These are phyloP conservation scores for Solanum sejunctum DNA, from an alignment of 257 asterid genomes.

Conservation along the genomic window DNA sequence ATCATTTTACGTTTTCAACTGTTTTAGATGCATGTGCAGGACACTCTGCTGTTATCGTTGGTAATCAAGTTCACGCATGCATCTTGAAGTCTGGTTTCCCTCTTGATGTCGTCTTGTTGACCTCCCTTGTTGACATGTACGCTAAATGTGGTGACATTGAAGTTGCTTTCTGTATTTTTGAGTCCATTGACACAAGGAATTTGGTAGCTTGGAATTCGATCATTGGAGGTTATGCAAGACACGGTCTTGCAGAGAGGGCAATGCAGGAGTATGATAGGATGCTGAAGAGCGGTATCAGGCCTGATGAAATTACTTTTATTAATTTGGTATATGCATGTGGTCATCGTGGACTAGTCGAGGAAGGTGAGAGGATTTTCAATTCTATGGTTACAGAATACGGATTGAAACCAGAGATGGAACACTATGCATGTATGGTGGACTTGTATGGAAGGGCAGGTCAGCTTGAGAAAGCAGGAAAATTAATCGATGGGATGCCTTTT, in stretches of 20 bases:
- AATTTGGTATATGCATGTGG: conserved; percentile 61
- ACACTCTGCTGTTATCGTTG: neutral
- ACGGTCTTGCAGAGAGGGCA: conserved; percentile 42
- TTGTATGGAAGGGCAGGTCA: neutral
- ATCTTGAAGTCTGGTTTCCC: conserved; percentile 10
- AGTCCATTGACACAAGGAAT: conserved; percentile 2
- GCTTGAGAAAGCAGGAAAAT: neutral
- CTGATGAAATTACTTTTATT: conserved; percentile 48
- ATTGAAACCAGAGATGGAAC: neutral
- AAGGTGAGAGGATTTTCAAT: neutral
- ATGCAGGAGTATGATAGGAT: conserved; percentile 14
- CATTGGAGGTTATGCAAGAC: conserved; percentile 41
- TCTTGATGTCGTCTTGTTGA: conserved; percentile 54
- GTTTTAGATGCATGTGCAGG: neutral
- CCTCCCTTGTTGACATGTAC: conserved; percentile 55
- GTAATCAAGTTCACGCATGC: neutral
- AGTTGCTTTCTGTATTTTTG: neutral
- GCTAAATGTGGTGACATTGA: conserved; percentile 60
- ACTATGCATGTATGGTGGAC: conserved; percentile 1
- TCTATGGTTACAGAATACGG: neutral
- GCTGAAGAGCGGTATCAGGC: conserved; percentile 13
- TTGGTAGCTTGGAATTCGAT: conserved; percentile 56
- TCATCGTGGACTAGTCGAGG: conserved; percentile 36
- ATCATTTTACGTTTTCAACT: conserved; percentile 20
- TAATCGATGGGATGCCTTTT: neutral